These are phyloP conservation scores for Dryas drummondii DNA, from an alignment of 306 rosid species.

Conservation along the genomic window DNA sequence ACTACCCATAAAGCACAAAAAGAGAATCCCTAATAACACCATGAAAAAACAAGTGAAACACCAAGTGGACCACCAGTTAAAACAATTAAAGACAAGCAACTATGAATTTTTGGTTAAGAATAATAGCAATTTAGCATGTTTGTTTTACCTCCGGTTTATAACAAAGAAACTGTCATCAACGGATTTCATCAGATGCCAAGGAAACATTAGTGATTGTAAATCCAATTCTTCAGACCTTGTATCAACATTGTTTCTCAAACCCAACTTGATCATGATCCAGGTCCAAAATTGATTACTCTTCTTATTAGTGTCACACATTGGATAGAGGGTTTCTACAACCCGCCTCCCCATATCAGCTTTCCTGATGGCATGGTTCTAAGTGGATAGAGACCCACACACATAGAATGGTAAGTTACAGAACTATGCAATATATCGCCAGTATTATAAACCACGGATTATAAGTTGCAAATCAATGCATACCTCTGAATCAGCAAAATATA, in stretches of 20 bases:
- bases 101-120: background rate
- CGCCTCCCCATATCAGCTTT: slow-evolving; percentile 76
- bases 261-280: slow-evolving; percentile 64
- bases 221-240: slow-evolving; percentile 50
- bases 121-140: background rate
- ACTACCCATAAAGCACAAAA: background rate
- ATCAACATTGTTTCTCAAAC: slow-evolving; percentile 46
- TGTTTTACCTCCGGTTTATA: slow-evolving; percentile 59
- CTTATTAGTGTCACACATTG: slow-evolving; percentile 39
- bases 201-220: slow-evolving; percentile 54
- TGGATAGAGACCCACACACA: slow-evolving; percentile 31
- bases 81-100: background rate
- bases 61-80: background rate
- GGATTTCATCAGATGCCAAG: slow-evolving; percentile 86
- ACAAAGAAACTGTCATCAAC: slow-evolving; percentile 54
- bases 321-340: slow-evolving; percentile 67
- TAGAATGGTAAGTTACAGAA: slow-evolving; percentile 29
- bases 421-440: background rate
- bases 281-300: slow-evolving; percentile 51
- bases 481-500: slow-evolving; percentile 94
- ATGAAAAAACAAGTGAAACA: background rate
- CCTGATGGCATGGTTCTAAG: slow-evolving; percentile 90
- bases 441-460: background rate
- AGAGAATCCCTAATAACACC: background rate
- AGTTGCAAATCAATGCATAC: slow-evolving; percentile 38